A percentile compares a stretch with the other conserved stretches of the same genome.
These are phyloP conservation scores for Citrus maxima DNA, from an alignment of 345 rosid genomes.

Conservation along the genomic window DNA sequence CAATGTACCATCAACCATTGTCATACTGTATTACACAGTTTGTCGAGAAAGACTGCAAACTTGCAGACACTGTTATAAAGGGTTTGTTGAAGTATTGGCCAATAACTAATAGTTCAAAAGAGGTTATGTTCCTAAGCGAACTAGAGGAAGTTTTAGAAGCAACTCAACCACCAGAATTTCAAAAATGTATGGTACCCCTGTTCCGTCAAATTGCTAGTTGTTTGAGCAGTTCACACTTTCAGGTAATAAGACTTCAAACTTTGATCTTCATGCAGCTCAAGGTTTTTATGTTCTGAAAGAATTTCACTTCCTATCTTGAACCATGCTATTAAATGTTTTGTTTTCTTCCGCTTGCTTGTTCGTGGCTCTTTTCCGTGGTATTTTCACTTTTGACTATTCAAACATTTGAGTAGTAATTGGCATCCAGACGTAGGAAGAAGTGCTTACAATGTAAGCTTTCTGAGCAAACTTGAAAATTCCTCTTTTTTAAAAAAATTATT, in stretches of 20 bases:
- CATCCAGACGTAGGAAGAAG: not conserved
- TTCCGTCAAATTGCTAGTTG: conserved; percentile 67
- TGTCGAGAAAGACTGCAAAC: conserved; percentile 72
- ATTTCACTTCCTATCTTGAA: not conserved
- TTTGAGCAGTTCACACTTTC: conserved; percentile 71
- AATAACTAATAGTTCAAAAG: conserved; percentile 65
- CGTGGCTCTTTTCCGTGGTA: not conserved
- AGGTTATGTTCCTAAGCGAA: conserved; percentile 69
- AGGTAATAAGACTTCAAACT: conserved; percentile 38
- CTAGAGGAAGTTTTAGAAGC: conserved; percentile 74
- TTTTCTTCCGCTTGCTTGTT: not conserved
- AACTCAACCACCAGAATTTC: conserved; percentile 68
- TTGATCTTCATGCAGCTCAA: not conserved
- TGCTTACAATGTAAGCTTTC: not conserved
- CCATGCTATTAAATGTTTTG: not conserved
- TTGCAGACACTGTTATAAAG: conserved; percentile 57
- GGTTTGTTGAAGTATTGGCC: conserved; percentile 73
- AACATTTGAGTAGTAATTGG: not conserved
- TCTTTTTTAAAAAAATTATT: not conserved
- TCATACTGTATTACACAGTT: conserved; percentile 65
- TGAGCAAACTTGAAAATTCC: conserved; percentile 1
- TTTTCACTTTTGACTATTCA: not conserved
- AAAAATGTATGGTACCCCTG: conserved; percentile 63
- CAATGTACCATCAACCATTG: conserved; percentile 68
- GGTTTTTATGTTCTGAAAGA: not conserved